A percentile compares a stretch with the other conserved stretches of the same genome.
Conservation (phyloP, 2,329 filamentous ascomycete genomes). For the Thielaviopsis musarum region DNA sequence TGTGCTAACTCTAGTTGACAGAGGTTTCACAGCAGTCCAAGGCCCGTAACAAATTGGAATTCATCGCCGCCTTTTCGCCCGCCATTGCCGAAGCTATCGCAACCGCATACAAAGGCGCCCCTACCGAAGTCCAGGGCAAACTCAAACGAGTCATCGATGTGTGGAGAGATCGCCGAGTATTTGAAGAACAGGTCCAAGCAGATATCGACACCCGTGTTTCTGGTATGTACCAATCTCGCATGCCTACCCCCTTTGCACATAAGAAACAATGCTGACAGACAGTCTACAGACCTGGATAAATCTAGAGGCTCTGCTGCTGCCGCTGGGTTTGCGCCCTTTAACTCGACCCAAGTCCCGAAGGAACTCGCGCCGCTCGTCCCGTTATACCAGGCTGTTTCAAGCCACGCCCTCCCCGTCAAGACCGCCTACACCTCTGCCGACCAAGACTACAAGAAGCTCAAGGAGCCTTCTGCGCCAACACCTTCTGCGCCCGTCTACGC, state of each 20-base stretch:
- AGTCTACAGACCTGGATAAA: slow-evolving; percentile 43
- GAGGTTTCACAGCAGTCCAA: slow-evolving; percentile 96
- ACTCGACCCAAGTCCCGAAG: slow-evolving; percentile 44
- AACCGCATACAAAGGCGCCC: slow-evolving; percentile 78
- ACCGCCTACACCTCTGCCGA: slow-evolving; percentile 54
- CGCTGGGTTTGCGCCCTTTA: slow-evolving; percentile 34
- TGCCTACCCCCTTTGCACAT: not conserved
- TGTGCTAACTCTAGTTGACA: slow-evolving; percentile 20
- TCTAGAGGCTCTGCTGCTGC: slow-evolving; percentile 32
- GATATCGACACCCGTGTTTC: slow-evolving; percentile 66
- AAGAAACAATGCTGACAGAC: slow-evolving; percentile 11
- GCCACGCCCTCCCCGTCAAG: slow-evolving; percentile 51
- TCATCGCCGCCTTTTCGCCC: slow-evolving; percentile 78
- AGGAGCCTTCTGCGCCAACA: slow-evolving; percentile 47
- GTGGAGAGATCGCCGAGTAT: slow-evolving; percentile 76
- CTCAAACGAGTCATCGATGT: slow-evolving; percentile 82
- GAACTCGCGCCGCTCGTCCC: slow-evolving; percentile 65
- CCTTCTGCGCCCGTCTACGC: slow-evolving; percentile 84
- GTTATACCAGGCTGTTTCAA: slow-evolving; percentile 56
- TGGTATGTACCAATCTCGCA: slow-evolving; percentile 33
- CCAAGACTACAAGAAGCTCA: slow-evolving; percentile 70
- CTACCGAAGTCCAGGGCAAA: slow-evolving; percentile 74
- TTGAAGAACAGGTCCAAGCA: slow-evolving; percentile 62
- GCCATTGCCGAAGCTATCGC: slow-evolving; percentile 82
- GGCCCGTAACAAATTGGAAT: slow-evolving; percentile 81